A percentile compares a stretch with the other conserved stretches of the same genome.
phyloP scores from a whole-genome alignment of 1,284 basidiomycete species.

The Cryptococcus sp. region DNA sequence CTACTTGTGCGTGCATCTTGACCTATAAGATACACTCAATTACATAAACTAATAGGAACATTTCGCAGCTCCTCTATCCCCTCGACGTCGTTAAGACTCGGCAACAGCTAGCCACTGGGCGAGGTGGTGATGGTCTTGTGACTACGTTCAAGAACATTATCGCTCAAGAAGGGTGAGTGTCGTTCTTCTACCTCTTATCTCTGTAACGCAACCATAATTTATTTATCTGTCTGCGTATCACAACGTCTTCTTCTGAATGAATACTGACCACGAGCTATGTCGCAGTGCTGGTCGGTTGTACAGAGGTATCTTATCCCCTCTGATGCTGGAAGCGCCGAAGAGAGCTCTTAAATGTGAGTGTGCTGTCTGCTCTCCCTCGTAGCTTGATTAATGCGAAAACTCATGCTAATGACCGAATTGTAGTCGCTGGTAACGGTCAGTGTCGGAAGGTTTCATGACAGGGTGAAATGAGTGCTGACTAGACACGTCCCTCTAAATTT shows the following conservation, averaged over 20 bases:
- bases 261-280: conserved; percentile 5
- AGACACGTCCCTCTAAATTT: no score
- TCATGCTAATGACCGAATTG: conserved; percentile 5
- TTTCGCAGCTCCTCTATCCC: conserved; percentile 35
- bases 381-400: neutral
- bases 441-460: conserved; percentile 20
- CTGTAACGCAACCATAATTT: no score
- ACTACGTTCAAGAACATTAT: conserved; percentile 67
- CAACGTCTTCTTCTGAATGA: no score
- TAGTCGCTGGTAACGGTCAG: conserved; percentile 46
- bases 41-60: neutral
- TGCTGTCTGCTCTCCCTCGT: neutral
- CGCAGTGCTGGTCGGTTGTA: conserved; percentile 78
- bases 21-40: neutral
- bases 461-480: no score
- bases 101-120: conserved; percentile 90
- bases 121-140: conserved; percentile 73
- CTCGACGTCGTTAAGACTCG: conserved; percentile 79
- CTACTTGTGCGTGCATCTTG: conserved; percentile 73
- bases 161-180: conserved; percentile 66
- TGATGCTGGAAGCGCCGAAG: conserved; percentile 96
- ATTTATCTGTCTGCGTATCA: no score
- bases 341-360: conserved; percentile 92
- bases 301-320: conserved; percentile 88
- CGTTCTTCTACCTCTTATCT: conserved; percentile 46